phyloP scores from a whole-genome alignment of 306 rosid species.

The Begonia masoniana region DNA sequence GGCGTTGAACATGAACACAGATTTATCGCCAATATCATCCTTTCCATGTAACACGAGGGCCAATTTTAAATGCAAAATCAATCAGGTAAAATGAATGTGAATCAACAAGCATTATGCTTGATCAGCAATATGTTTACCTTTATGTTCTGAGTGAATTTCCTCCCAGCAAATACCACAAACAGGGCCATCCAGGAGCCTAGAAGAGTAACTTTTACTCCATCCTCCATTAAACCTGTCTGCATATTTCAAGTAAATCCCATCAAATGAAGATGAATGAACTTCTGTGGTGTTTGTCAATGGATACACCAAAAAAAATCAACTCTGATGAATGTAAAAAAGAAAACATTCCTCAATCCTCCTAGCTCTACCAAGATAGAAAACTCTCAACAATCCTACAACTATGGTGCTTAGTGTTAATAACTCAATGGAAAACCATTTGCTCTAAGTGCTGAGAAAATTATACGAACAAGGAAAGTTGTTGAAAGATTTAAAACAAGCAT shows the following conservation, averaged over 20 bases:
- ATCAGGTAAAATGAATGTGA: no score
- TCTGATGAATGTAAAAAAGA: no score
- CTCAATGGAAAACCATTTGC: no score
- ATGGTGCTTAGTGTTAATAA: no score
- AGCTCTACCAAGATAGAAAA: no score
- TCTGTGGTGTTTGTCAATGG: no score
- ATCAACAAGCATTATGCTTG: neutral
- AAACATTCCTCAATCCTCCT: no score
- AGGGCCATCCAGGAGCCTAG: constrained; percentile 67
- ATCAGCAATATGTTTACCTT: constrained; percentile 32
- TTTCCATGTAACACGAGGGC: constrained; percentile 10
- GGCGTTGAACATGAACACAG: constrained; percentile 72
- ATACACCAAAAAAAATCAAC: no score
- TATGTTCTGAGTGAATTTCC: constrained; percentile 84
- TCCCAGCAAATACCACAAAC: constrained; percentile 70
- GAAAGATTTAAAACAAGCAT: neutral
- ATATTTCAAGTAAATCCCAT: constrained; percentile 12
- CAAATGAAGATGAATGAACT: neutral
- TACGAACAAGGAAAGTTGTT: no score
- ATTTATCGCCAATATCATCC: constrained; percentile 95
- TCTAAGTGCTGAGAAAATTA: no score
- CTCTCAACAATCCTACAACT: no score
- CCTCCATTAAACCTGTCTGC: constrained; percentile 77
- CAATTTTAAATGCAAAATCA: constrained; percentile 3
- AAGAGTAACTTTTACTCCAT: constrained; percentile 49